Evolutionary conservation across 768 basidiomycete genomes (phyloP).

Genomic region (Leccinum disarticulatum): DNA sequence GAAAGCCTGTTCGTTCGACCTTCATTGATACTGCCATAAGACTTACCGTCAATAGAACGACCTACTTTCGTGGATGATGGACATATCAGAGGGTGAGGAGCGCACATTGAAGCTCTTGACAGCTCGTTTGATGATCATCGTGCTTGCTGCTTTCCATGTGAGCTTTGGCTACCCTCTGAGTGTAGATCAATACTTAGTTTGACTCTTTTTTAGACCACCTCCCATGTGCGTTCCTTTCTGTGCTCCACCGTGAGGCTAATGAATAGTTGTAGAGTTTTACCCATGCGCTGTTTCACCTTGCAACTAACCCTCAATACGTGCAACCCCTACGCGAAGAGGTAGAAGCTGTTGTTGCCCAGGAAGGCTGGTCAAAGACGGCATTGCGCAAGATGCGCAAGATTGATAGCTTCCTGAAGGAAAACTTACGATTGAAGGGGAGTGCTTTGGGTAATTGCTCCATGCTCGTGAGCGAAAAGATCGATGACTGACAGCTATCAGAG

Average conservation of each 20-base stretch:
- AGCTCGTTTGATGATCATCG: background rate
- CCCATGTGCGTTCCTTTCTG: background rate
- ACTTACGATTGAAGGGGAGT: background rate
- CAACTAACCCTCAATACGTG: background rate
- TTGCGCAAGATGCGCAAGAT: background rate
- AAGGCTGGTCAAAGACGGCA: background rate
- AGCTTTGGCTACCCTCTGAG: background rate
- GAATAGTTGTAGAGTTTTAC: background rate
- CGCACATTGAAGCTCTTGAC: background rate
- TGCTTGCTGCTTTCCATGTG: conserved; percentile 15
- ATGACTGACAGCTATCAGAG: conserved; percentile 15
- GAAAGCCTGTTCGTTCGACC: background rate
- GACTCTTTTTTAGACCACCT: background rate
- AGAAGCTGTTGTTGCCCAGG: background rate
- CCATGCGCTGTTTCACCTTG: background rate
- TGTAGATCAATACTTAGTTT: background rate
- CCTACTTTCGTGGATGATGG: background rate
- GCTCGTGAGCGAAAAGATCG: background rate
- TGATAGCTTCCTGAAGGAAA: background rate
- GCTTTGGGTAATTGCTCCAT: background rate
- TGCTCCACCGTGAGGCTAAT: background rate
- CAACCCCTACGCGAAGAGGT: background rate
- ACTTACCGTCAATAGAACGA: background rate
- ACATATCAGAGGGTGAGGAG: background rate
- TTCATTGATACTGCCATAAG: background rate